Percentiles rank a stretch among this genome's conserved stretches.
These are phyloP conservation scores for Podila epigama DNA, from an alignment of 192 early-diverging fungal genomes.

Conservation along the genomic window DNA sequence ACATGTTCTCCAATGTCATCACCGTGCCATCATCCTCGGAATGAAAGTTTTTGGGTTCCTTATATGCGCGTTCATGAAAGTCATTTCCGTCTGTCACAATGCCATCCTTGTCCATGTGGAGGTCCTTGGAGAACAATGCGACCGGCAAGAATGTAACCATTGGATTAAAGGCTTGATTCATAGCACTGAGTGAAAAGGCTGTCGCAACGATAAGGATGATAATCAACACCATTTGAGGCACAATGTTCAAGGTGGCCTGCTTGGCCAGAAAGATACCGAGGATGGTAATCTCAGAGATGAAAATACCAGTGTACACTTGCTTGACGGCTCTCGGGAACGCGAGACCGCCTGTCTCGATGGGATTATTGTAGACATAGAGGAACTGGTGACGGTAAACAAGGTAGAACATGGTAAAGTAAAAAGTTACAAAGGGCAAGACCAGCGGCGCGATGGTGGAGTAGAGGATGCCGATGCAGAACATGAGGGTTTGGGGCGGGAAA, in stretches of 20 bases:
- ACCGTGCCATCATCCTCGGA: background rate
- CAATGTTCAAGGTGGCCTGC: slow-evolving; percentile 50
- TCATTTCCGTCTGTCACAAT: slow-evolving; percentile 23
- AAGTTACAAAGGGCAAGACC: slow-evolving; percentile 73
- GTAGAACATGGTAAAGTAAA: slow-evolving; percentile 78
- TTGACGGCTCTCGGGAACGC: slow-evolving; percentile 67
- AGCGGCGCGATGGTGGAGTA: slow-evolving; percentile 86
- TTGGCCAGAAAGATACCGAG: slow-evolving; percentile 75
- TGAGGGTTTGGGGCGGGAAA: slow-evolving; percentile 73
- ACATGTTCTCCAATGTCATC: background rate
- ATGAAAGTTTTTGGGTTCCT: background rate
- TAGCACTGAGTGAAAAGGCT: slow-evolving; percentile 57
- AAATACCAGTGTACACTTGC: slow-evolving; percentile 72
- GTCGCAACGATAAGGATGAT: slow-evolving; percentile 57
- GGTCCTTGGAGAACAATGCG: slow-evolving; percentile 34
- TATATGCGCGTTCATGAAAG: background rate
- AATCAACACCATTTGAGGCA: slow-evolving; percentile 54
- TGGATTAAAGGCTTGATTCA: slow-evolving; percentile 64
- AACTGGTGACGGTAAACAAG: slow-evolving; percentile 86
- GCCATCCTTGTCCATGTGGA: slow-evolving; percentile 29
- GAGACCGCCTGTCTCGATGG: slow-evolving; percentile 66
- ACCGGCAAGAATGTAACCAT: slow-evolving; percentile 61
- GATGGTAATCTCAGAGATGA: slow-evolving; percentile 76
- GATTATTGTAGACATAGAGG: slow-evolving; percentile 73
- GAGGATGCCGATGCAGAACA: slow-evolving; percentile 75